A percentile compares a stretch with the other conserved stretches of the same genome.
Conservation (phyloP, 371 early-diverging fungal species). For the Rhizopus sp. region DNA sequence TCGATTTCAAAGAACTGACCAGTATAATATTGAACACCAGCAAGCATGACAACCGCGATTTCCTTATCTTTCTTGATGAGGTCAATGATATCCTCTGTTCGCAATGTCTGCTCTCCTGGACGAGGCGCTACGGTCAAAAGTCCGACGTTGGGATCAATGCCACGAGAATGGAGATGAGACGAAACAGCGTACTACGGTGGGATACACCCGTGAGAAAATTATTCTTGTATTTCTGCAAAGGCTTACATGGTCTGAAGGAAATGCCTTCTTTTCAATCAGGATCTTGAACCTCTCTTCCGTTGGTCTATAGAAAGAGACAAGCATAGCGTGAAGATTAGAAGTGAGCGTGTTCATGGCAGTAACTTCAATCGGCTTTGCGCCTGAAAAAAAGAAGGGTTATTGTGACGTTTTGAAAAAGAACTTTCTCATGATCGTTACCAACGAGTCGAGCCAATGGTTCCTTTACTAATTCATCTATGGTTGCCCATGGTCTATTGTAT, state of each 20-base stretch:
- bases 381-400: conserved; percentile 28
- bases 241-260: conserved; percentile 88
- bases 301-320: conserved; percentile 93
- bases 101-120: conserved; percentile 68
- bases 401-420: background rate
- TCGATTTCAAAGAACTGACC: conserved; percentile 93
- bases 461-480: conserved; percentile 78
- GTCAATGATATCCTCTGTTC: conserved; percentile 82
- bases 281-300: conserved; percentile 78
- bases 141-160: conserved; percentile 67
- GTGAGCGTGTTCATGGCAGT: conserved; percentile 93
- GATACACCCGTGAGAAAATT: conserved; percentile 30
- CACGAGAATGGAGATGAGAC: conserved; percentile 86
- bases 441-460: conserved; percentile 77
- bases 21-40: conserved; percentile 96
- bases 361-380: conserved; percentile 82
- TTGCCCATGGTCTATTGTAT: conserved; percentile 86
- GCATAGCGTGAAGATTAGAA: conserved; percentile 86
- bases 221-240: conserved; percentile 16
- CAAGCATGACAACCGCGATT: conserved; percentile 87
- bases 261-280: conserved; percentile 90
- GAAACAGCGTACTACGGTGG: conserved; percentile 76
- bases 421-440: conserved; percentile 44
- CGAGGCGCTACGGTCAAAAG: conserved; percentile 80
- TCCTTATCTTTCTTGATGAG: conserved; percentile 71